Conservation (phyloP, 371 early-diverging fungal species). For the Smittium culicis region DNA sequence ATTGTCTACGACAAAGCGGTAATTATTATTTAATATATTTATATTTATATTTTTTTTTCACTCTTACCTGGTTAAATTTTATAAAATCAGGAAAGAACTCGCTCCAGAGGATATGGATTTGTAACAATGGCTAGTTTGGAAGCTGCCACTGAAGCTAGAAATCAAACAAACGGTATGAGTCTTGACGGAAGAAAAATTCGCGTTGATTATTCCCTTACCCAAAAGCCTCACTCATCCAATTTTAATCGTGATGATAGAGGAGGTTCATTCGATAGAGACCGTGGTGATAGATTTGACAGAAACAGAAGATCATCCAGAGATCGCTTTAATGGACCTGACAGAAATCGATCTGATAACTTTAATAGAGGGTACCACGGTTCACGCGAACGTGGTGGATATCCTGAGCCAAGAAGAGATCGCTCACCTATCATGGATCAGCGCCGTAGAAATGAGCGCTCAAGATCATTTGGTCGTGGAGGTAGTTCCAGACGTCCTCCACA, state of each 20-base stretch:
- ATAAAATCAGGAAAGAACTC: background rate
- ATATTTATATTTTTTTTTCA: background rate
- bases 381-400: background rate
- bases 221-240: slow-evolving; percentile 1
- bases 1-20: slow-evolving; percentile 8
- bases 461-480: background rate
- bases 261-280: background rate
- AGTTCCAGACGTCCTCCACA: background rate
- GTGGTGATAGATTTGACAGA: background rate
- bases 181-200: slow-evolving; percentile 56
- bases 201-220: slow-evolving; percentile 31
- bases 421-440: background rate
- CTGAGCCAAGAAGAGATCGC: background rate
- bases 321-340: background rate
- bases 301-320: background rate
- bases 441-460: background rate
- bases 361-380: background rate
- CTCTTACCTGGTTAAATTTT: background rate
- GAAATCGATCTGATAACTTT: background rate
- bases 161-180: slow-evolving; percentile 45
- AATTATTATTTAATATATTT: slow-evolving; percentile 1
- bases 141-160: slow-evolving; percentile 44
- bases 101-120: slow-evolving; percentile 57
- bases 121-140: slow-evolving; percentile 39
- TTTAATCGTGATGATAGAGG: background rate